Base-by-base conservation (phyloP, 176 grass and related monocot genomes). In the Rhynchospora tenuis region DNA sequence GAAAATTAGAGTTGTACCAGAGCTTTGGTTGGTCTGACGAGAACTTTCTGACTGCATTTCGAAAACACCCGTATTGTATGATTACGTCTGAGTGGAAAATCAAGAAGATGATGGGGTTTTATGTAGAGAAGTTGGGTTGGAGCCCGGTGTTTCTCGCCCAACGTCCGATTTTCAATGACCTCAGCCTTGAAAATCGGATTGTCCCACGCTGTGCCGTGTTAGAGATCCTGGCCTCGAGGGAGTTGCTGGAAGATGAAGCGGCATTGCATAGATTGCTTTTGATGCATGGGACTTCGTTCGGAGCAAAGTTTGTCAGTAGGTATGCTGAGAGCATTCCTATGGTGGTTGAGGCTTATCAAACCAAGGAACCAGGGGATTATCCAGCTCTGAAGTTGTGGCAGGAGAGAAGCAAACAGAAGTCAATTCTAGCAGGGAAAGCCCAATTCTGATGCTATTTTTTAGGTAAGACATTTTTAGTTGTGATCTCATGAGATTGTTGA, bases 21-120 rank as follows among this genome's bases (percentile, higher is more conserved):
- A 92, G 86, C 64, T 83, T 90, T 28, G 93, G 93, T 10, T 95
- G 93, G 93, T 89, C 90, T 0, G 52, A 90, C 62, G 73, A 90
- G 85, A 86, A 89, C 28, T 58, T 91, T 60, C 75, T 57, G 20
- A 13, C 26, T 2, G 93, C 93, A 3, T 95, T 95, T 52, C 9
- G 50, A 33, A 77, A 29, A 86, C 88, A 89, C 57, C 93, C 93
- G 0, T 85, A 87, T 61, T 90, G 86, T 81, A 90, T 92, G 88
- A 46, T 83, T 0, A 88, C 68, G 9, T 92, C 90, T 0, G 84
- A 75, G 7, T 86, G 84, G 20, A 94, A 94, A 59, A 73, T 90
- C 42, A 90, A 42, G 50, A 72, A 47, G 6, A 50, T 82, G 63
- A 85, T 84, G 84, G 19, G 63, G 10, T 89, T 95, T 38, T 52